Conservation (phyloP, 176 grass and related monocot species). For the Hyparrhenia diplandra region DNA sequence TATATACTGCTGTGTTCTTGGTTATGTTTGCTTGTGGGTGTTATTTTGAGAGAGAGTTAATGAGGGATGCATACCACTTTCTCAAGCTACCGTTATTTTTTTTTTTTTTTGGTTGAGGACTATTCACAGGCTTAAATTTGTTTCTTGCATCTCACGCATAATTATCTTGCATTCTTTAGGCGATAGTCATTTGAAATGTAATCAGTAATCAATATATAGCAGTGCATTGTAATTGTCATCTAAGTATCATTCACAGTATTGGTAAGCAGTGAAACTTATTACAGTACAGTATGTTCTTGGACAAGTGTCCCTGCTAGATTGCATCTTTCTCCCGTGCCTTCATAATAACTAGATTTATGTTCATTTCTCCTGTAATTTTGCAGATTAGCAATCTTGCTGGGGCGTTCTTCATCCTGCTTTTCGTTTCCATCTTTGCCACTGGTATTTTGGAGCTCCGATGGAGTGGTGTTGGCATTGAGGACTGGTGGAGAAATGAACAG, state of each 20-base stretch:
- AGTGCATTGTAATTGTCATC: too few relatives aligned
- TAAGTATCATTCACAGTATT: too few relatives aligned
- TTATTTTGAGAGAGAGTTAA: neutral
- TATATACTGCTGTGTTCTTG: neutral
- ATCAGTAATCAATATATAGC: neutral
- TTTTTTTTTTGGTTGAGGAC: neutral
- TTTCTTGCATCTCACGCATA: neutral
- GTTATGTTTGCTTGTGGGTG: neutral
- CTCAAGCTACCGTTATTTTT: neutral
- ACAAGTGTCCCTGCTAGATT: neutral
- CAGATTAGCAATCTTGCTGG: constrained; percentile 85
- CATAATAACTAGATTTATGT: too few relatives aligned
- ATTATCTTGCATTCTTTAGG: neutral
- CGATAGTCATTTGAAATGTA: neutral
- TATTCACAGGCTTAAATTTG: neutral
- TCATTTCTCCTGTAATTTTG: constrained; percentile 13
- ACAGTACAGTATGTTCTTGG: neutral
- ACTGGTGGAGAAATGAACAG: constrained; percentile 88
- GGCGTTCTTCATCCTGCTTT: constrained; percentile 68
- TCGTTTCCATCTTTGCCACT: constrained; percentile 66
- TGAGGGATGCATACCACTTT: neutral
- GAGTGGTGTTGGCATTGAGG: constrained; percentile 72
- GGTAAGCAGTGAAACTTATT: neutral
- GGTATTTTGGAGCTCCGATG: constrained; percentile 71
- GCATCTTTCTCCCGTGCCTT: too few relatives aligned